Percentiles rank a stretch among this genome's conserved stretches.
These are phyloP conservation scores for Vanrija pseudolonga DNA, from an alignment of 1,284 basidiomycete species.

Conservation along the genomic window DNA sequence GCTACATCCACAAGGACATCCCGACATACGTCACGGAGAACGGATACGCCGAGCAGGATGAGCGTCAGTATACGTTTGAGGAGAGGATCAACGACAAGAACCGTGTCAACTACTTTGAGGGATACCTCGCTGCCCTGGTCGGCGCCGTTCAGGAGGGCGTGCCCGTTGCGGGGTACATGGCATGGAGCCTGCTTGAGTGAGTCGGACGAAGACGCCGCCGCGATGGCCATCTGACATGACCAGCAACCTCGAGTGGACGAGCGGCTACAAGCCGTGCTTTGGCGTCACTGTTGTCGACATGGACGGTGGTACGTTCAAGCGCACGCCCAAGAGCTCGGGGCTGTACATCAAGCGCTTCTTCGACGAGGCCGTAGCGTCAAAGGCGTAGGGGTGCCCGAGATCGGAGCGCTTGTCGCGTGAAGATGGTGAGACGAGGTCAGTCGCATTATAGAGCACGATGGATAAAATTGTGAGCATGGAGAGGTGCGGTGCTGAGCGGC, in stretches of 20 bases:
- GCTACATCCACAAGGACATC: neutral
- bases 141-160: constrained; percentile 27
- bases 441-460: too few species aligned
- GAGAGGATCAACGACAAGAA: constrained; percentile 20
- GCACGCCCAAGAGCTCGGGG: constrained; percentile 24
- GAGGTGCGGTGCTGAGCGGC: too few species aligned
- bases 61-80: constrained; percentile 4
- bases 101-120: constrained; percentile 24
- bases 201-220: constrained; percentile 1
- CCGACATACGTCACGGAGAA: constrained; percentile 22
- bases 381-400: neutral
- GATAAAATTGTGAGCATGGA: too few species aligned
- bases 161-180: constrained; percentile 25
- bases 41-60: neutral
- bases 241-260: constrained; percentile 2
- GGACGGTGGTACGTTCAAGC: constrained; percentile 24
- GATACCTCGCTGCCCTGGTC: constrained; percentile 24
- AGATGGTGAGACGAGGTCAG: too few species aligned
- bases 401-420: too few species aligned
- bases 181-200: constrained; percentile 34
- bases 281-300: neutral
- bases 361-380: neutral
- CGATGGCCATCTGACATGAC: neutral
- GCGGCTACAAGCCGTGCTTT: neutral
- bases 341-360: constrained; percentile 16